These are phyloP conservation scores for Jaminaea rosea DNA, from an alignment of 1,284 basidiomycete genomes.

Conservation along the genomic window DNA sequence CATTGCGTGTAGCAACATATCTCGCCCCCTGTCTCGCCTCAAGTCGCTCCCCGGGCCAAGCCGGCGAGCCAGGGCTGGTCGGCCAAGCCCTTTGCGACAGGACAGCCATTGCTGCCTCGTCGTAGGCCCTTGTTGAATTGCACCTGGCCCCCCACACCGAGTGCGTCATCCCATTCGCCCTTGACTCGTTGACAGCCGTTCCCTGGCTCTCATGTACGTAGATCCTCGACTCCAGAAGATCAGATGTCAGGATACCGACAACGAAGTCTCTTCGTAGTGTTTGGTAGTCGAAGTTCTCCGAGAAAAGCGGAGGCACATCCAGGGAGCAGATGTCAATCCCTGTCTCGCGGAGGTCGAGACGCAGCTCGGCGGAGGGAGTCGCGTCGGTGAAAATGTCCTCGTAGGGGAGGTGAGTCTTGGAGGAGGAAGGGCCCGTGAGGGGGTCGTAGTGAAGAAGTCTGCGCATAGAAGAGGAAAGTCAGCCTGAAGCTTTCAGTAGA, in stretches of 20 bases:
- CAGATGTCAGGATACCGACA: constrained; percentile 89
- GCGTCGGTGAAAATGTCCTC: constrained; percentile 16
- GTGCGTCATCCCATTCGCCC: no score
- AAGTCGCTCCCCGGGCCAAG: constrained; percentile 4
- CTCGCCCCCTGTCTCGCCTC: constrained; percentile 5
- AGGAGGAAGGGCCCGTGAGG: no score
- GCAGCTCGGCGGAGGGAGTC: constrained; percentile 62
- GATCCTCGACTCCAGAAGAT: constrained; percentile 89
- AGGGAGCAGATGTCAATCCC: constrained; percentile 57
- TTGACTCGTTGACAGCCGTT: constrained; percentile 56
- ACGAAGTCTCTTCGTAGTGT: constrained; percentile 87
- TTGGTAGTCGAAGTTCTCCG: constrained; percentile 97
- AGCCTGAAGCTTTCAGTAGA: no score
- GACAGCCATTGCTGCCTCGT: constrained; percentile 62
- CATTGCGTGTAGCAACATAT: constrained; percentile 23
- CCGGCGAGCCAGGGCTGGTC: constrained; percentile 79
- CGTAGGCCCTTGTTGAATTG: constrained; percentile 33
- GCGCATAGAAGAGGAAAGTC: no score
- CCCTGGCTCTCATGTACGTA: constrained; percentile 70
- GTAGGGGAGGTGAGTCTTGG: constrained; percentile 5
- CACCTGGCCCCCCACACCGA: constrained; percentile 31
- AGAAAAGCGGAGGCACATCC: constrained; percentile 88
- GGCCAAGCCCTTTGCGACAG: constrained; percentile 88
- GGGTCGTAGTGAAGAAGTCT: no score
- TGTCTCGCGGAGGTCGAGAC: constrained; percentile 79